Evolutionary conservation across 805 yeast species (phyloP).

Genomic region (Suhomyces sp.): DNA sequence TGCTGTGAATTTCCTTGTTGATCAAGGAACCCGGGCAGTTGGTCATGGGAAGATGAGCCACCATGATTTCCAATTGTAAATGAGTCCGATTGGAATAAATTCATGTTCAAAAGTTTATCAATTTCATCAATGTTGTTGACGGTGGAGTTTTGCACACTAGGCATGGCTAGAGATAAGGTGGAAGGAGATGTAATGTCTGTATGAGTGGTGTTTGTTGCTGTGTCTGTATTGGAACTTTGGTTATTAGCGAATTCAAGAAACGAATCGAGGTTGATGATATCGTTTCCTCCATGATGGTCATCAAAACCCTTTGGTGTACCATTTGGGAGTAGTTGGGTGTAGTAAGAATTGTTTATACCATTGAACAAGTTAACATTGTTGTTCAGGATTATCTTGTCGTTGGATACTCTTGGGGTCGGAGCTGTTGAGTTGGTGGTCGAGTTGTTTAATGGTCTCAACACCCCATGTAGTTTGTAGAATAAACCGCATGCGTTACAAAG

Average conservation of each 20-base stretch:
- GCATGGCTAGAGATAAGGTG: not conserved
- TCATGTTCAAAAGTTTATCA: conserved; percentile 40
- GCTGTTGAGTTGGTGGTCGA: conserved; percentile 1
- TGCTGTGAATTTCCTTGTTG: too few species aligned
- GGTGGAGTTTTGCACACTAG: conserved; percentile 2
- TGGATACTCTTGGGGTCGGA: conserved; percentile 6
- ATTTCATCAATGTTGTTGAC: conserved; percentile 33
- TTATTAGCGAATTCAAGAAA: conserved; percentile 14
- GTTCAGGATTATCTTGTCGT: conserved; percentile 23
- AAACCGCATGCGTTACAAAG: conserved; percentile 48
- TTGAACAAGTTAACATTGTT: conserved; percentile 25
- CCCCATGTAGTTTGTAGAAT: conserved; percentile 46
- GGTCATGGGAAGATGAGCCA: not conserved
- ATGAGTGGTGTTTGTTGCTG: conserved; percentile 2
- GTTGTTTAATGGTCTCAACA: conserved; percentile 39
- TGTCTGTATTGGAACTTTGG: conserved; percentile 1
- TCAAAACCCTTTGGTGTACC: not conserved
- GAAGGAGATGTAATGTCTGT: conserved; percentile 5
- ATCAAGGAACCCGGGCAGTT: too few species aligned
- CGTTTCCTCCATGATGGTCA: too few species aligned
- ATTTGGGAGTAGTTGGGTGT: conserved; percentile 1
- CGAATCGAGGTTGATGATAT: conserved; percentile 16
- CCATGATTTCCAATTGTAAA: conserved; percentile 22
- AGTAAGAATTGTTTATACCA: conserved; percentile 7
- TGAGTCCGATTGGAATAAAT: conserved; percentile 36